Base-by-base conservation (phyloP, 495 filamentous ascomycete genomes). In the Tetracladium setigerum region DNA sequence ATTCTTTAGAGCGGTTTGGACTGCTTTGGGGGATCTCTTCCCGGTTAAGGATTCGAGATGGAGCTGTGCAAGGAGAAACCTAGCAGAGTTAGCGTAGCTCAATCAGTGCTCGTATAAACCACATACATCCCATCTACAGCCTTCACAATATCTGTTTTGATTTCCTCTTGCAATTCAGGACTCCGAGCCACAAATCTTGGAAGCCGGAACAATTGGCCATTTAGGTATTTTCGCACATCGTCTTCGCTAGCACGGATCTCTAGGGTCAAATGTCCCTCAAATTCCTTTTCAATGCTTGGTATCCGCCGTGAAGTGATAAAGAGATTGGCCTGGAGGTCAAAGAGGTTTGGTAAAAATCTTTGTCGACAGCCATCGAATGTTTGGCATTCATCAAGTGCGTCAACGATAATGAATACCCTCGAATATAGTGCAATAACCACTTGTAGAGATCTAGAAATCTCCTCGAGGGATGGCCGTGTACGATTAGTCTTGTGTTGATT, bases 341-440 rank as follows among this genome's bases (percentile, higher is more conserved):
- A 56, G 19, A 70, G 46, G 10, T 54, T 49, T 17, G 49, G 47
- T n/a, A 69, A 48, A 47, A 69, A 52, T 24, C 35, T 27, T 36
- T 56, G 47, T 36, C 59, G 53, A 49, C 59, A 54, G 24, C 55
- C 62, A 50, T 65, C 52, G 27, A 57, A 31, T 16, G 38, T 46
- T 34, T 41, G 37, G 39, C 61, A 67, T 54, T 73, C 69, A 50
- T 73, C 69, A 5, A 73, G 52, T n/a, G 67, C 70, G 41, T 74
- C 70, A 12, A 74, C 44, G 9, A 76, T 44, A 30, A 76, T 57
- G 47, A 66, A 69, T 6, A 59, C 45, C 27, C 37, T 56, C 16
- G 57, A 54, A 39, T 58, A 65, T 7, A 27, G 38, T 0, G 41
- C 30, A 22, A 45, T 50, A 9, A 64, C 47, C 8, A 51, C 46